Conservation (phyloP, 495 filamentous ascomycete genomes). For the Penicillium argentinense region DNA sequence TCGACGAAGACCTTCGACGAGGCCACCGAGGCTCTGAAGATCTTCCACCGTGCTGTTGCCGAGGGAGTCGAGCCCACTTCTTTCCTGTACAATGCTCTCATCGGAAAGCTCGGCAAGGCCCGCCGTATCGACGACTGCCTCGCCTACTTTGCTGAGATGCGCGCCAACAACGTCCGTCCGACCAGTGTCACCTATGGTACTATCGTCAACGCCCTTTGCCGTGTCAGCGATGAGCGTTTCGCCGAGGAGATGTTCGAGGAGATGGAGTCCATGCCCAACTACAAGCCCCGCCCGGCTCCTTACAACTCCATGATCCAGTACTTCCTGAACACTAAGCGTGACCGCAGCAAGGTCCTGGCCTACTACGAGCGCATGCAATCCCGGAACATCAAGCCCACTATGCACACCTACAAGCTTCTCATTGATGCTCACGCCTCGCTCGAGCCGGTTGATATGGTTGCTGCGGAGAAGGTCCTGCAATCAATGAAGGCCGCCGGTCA, state of each 20-base stretch:
- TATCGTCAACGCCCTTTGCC: constrained; percentile 95
- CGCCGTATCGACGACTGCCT: constrained; percentile 97
- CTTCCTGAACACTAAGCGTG: constrained; percentile 95
- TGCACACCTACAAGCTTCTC: constrained; percentile 96
- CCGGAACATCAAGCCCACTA: constrained; percentile 84
- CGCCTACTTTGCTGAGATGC: constrained; percentile 98
- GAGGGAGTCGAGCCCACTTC: constrained; percentile 94
- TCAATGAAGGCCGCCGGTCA: constrained; percentile 72
- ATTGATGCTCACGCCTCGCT: constrained; percentile 94
- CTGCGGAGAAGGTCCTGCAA: constrained; percentile 82
- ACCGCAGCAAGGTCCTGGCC: constrained; percentile 87
- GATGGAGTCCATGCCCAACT: constrained; percentile 98
- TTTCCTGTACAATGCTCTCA: constrained; percentile 97
- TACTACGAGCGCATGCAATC: constrained; percentile 94
- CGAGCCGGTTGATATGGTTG: constrained; percentile 86
- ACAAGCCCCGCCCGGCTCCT: constrained; percentile 93
- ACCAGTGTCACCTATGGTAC: constrained; percentile 98
- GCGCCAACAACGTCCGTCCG: constrained; percentile 84
- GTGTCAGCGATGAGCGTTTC: constrained; percentile 95
- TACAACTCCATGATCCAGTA: constrained; percentile 99
- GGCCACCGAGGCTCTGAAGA: constrained; percentile 92
- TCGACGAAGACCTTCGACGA: constrained; percentile 97
- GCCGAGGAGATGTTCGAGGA: constrained; percentile 98
- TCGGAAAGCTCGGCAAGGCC: constrained; percentile 96
- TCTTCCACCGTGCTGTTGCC: constrained; percentile 90